Evolutionary conservation across 2,329 filamentous ascomycete species (phyloP), one percentile per base, ranked within the genome.

Genomic region (Juglanconis oblonga): DNA sequence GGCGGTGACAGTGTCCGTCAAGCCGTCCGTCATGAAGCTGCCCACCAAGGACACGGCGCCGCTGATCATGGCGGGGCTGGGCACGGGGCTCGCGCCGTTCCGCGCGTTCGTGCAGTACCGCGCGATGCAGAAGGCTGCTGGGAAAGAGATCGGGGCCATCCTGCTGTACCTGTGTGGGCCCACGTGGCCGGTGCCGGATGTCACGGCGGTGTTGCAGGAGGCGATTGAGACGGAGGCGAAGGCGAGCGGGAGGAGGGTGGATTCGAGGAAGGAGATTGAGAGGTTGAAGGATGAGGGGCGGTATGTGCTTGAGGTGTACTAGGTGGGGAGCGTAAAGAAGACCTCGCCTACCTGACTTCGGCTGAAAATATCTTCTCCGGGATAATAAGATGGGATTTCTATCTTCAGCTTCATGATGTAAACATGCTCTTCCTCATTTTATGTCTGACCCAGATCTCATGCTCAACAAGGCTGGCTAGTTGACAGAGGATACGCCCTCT

Each of bases 21-120:
- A 99, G 81, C 92, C 95, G 0, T 97, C 92, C 31, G 95, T 98
- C 66, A 99, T 99, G 95, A 99, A 98, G 79, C 85, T 99, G n/a
- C 95, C 95, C 5, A 78, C 84, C 63, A 89, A 87, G 73, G 88
- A 93, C 67, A 95, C 91, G 42, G 91, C 94, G 52, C 95, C 95
- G 45, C 87, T 99, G 72, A 97, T 99, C 81, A 97, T 99, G 94
- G 95, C 95, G 9, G 95, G 95, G 74, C 89, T 98, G n/a, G 95
- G 95, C 65, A 99, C 95, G 0, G 95, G 95, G 72, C 88, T 99
- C 29, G 95, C 95, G 1, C 95, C 95, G n/a, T 99, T 99, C 91
- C 92, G 95, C 66, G 95, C 95, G 62, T 99, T 99, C 72, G 90
- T 98, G 51, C 95, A 99, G 79, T 95, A 99, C 79, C 94, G 95